phyloP scores from a whole-genome alignment of 1,284 basidiomycete genomes.

The Cryptococcus sp. region DNA sequence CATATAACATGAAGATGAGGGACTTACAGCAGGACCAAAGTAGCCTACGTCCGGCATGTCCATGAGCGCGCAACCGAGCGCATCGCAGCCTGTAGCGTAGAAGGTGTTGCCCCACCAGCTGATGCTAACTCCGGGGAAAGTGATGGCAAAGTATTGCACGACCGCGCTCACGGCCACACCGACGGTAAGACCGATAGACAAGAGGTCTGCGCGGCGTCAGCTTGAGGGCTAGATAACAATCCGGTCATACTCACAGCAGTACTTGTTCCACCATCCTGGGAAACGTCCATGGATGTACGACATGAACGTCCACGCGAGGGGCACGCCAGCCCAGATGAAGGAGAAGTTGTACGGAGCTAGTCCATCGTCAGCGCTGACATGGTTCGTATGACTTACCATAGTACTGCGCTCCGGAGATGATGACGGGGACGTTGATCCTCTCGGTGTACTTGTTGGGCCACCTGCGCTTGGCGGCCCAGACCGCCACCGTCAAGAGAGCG shows the following conservation, averaged over 20 bases:
- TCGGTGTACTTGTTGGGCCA: slow-evolving; percentile 21
- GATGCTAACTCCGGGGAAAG: slow-evolving; percentile 15
- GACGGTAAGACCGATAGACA: slow-evolving; percentile 23
- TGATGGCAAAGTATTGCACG: slow-evolving; percentile 22
- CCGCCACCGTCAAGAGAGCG: slow-evolving; percentile 8
- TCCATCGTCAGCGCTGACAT: slow-evolving; percentile 15
- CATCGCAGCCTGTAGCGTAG: slow-evolving; percentile 17
- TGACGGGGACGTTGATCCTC: slow-evolving; percentile 9
- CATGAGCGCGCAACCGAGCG: slow-evolving; percentile 15
- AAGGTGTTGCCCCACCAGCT: slow-evolving; percentile 23
- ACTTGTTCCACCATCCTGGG: slow-evolving; percentile 24
- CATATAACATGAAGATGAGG: neutral
- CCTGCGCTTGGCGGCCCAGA: slow-evolving; percentile 17
- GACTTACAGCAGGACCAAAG: slow-evolving; percentile 25
- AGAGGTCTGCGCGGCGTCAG: slow-evolving; percentile 1
- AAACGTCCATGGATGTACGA: slow-evolving; percentile 17
- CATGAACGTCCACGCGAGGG: slow-evolving; percentile 25
- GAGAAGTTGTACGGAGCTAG: slow-evolving; percentile 26
- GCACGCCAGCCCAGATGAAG: slow-evolving; percentile 23
- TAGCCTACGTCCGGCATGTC: slow-evolving; percentile 20
- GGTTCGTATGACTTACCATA: too few relatives aligned
- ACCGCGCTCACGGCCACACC: slow-evolving; percentile 18
- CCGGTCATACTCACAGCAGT: slow-evolving; percentile 6
- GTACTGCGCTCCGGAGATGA: too few relatives aligned
- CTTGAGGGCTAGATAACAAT: too few relatives aligned